Evolutionary conservation across 2,329 filamentous ascomycete genomes (phyloP), one percentile per base, ranked within the genome.

Genomic region (Verticillium dahliae): DNA sequence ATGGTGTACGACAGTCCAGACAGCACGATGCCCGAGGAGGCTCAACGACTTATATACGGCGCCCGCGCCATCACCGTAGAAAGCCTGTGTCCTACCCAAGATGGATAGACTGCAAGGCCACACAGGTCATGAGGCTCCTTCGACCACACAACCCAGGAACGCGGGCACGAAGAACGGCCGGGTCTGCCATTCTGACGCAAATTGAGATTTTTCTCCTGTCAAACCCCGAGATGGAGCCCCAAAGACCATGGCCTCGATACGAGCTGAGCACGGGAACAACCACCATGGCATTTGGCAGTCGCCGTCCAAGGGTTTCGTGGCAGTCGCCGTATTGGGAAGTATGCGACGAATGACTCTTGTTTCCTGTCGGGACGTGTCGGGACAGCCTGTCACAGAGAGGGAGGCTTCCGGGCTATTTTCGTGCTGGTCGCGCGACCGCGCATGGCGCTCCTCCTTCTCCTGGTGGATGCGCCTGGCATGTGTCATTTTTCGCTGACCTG

Each of bases 161-260:
- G 57, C 45, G 45, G 35, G 45, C 41, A 65, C 63, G 63, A 65
- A 60, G 55, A 65, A 52, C 50, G 60, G 60, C 62, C 63, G 62
- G 63, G 45, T 65, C 41, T 27, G 6, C 37, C 6, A 50, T 9
- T 37, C 35, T 37, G 7, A 13, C 35, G 35, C 35, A 27, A 50
- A 50, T 50, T 15, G 45, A 50, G 45, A 22, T 27, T 50, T 50
- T 27, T 27, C 27, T 27, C 27, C 27, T 2, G 27, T 27, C 45
- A 50, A 18, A 50, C 45, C 45, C 45, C 45, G 45, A 50, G 6
- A n/a, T 15, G 10, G n/a, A 18, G 45, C 39, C 39, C 39, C 45
- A 50, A 7, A 50, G 18, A 18, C n/a, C 45, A n/a, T n/a, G 18
- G 45, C 45, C 45, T 50, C 45, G n/a, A 22, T 22, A 10, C 45